These are phyloP conservation scores for Podaxis rugospora DNA, from an alignment of 768 basidiomycete genomes.

Conservation along the genomic window DNA sequence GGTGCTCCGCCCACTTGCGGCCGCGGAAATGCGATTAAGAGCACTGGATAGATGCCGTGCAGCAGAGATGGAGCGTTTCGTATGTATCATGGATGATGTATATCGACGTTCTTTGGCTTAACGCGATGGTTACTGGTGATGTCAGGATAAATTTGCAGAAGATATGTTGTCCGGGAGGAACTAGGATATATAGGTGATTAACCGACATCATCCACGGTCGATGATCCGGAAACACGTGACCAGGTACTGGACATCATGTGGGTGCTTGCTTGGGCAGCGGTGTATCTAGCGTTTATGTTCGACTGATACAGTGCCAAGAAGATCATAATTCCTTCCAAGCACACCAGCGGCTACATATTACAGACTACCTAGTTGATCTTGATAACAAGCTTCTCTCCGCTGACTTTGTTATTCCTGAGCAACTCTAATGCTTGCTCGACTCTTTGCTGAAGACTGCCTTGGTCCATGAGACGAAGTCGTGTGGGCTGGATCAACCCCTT, in stretches of 20 bases:
- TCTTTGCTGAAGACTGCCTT: constrained; percentile 38
- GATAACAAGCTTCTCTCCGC: constrained; percentile 46
- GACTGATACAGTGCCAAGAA: not conserved
- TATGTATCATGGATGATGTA: constrained; percentile 26
- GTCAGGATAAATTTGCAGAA: not conserved
- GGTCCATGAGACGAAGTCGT: constrained; percentile 33
- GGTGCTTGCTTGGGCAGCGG: not conserved
- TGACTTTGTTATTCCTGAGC: constrained; percentile 41
- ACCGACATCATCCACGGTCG: constrained; percentile 1
- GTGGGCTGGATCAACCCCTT: constrained; percentile 37
- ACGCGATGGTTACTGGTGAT: not conserved
- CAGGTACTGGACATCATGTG: not conserved
- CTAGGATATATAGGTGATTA: not conserved
- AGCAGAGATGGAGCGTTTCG: constrained; percentile 27
- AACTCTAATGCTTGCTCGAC: constrained; percentile 38
- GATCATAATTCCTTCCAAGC: not conserved
- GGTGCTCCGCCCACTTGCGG: constrained; percentile 4
- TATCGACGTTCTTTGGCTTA: not conserved
- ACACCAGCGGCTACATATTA: not conserved
- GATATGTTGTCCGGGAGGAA: constrained; percentile 4
- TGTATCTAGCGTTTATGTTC: not conserved
- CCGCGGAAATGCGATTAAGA: constrained; percentile 14
- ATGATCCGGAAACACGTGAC: constrained; percentile 16
- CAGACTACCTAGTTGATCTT: constrained; percentile 20
- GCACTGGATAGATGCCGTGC: constrained; percentile 23